phyloP scores from a whole-genome alignment of 257 asterid species.

The Catharanthus roseus region DNA sequence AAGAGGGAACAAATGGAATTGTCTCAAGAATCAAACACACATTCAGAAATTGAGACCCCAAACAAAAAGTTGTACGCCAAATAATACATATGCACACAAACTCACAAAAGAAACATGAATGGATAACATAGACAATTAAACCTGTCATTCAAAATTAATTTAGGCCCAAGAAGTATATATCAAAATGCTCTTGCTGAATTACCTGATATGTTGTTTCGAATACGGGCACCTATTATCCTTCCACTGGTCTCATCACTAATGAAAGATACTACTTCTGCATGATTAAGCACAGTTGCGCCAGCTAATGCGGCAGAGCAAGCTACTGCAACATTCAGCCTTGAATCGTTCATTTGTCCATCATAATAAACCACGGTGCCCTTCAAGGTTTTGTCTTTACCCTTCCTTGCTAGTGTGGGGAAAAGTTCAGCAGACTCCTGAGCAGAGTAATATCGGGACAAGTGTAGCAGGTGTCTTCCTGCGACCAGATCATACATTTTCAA shows the following conservation, averaged over 20 bases:
- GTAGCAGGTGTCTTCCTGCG: slow-evolving; percentile 79
- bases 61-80: neutral
- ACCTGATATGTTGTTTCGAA: slow-evolving; percentile 79
- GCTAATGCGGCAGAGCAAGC: slow-evolving; percentile 96
- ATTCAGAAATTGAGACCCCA: neutral
- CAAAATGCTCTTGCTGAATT: slow-evolving; percentile 10
- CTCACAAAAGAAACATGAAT: neutral
- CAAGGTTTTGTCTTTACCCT: slow-evolving; percentile 67
- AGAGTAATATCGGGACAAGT: slow-evolving; percentile 87
- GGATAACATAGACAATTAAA: neutral
- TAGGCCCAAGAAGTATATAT: neutral
- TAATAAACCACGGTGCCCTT: slow-evolving; percentile 98
- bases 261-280: slow-evolving; percentile 81
- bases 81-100: neutral
- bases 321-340: slow-evolving; percentile 79
- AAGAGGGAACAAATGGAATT: too few species aligned
- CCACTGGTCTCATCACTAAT: slow-evolving; percentile 60
- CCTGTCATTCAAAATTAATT: neutral
- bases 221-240: slow-evolving; percentile 72
- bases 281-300: slow-evolving; percentile 90
- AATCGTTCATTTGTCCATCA: slow-evolving; percentile 98
- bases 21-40: too few species aligned
- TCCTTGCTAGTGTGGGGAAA: slow-evolving; percentile 83
- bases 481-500: slow-evolving; percentile 95
- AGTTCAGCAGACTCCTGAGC: slow-evolving; percentile 81